Conservation (phyloP, 441 rosid species). For the Sinapis alba region DNA sequence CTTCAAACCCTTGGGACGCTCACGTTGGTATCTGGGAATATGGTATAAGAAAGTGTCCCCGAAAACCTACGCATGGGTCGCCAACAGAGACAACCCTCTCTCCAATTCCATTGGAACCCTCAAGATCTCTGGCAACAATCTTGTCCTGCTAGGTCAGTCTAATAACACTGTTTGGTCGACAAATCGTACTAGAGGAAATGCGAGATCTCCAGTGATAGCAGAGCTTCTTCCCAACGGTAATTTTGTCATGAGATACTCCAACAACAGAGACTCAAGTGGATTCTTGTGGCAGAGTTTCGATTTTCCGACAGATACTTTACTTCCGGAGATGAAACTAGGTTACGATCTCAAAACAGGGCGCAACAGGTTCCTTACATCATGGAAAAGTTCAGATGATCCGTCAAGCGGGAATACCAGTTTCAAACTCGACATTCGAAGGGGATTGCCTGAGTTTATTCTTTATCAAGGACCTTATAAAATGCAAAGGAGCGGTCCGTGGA, state of each 20-base stretch:
- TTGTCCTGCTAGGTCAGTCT: background rate
- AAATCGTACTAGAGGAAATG: background rate
- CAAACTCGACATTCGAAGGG: background rate
- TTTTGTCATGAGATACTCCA: background rate
- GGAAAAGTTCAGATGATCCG: background rate
- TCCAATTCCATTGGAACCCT: background rate
- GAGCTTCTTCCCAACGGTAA: background rate
- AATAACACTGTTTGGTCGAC: background rate
- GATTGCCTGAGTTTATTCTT: background rate
- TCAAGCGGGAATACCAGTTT: background rate
- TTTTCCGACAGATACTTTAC: background rate
- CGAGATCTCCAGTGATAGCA: background rate
- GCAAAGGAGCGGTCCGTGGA: conserved; percentile 3
- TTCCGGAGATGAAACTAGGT: background rate
- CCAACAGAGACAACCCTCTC: background rate
- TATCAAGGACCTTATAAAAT: background rate
- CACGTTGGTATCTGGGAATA: background rate
- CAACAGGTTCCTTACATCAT: background rate
- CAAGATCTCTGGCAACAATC: background rate
- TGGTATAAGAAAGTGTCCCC: background rate
- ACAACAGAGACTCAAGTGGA: background rate
- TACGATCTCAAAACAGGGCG: background rate
- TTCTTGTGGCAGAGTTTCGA: background rate
- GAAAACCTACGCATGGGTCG: background rate
- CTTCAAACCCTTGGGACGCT: background rate